Conservation (phyloP, 495 filamentous ascomycete species). For the Pyronema domesticum region DNA sequence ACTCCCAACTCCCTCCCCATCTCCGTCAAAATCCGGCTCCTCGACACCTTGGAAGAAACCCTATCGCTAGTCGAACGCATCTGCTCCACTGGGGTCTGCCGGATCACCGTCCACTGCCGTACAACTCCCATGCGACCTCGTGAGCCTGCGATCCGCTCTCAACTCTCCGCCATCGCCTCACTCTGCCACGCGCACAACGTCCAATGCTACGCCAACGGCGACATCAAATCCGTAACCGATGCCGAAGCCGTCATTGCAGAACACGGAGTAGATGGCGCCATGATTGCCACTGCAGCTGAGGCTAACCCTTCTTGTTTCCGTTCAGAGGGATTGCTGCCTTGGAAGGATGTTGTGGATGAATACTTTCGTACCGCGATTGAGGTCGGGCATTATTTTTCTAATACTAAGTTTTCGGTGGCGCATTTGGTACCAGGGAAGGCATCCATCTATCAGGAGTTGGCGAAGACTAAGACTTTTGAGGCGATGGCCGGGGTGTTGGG, state of each 20-base stretch:
- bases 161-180: constrained; percentile 58
- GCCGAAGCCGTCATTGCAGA: constrained; percentile 49
- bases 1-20: constrained; percentile 67
- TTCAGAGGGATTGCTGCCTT: constrained; percentile 40
- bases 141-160: constrained; percentile 69
- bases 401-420: constrained; percentile 77
- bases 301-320: constrained; percentile 74
- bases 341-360: constrained; percentile 54
- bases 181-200: constrained; percentile 70
- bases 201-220: constrained; percentile 86
- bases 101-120: constrained; percentile 84
- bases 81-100: constrained; percentile 70
- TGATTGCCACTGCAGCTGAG: constrained; percentile 90
- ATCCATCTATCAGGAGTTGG: constrained; percentile 36
- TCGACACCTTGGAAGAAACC: constrained; percentile 57
- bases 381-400: constrained; percentile 67
- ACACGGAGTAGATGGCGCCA: constrained; percentile 75
- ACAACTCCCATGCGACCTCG: constrained; percentile 88
- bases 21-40: constrained; percentile 82
- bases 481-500: constrained; percentile 44
- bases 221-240: constrained; percentile 54
- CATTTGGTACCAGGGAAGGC: constrained; percentile 73
- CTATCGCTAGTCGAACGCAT: constrained; percentile 55
- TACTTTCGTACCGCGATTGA: constrained; percentile 56
- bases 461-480: constrained; percentile 41